These are phyloP conservation scores for Trichoderma citrinoviride DNA, from an alignment of 2,329 filamentous ascomycete genomes.

Conservation along the genomic window DNA sequence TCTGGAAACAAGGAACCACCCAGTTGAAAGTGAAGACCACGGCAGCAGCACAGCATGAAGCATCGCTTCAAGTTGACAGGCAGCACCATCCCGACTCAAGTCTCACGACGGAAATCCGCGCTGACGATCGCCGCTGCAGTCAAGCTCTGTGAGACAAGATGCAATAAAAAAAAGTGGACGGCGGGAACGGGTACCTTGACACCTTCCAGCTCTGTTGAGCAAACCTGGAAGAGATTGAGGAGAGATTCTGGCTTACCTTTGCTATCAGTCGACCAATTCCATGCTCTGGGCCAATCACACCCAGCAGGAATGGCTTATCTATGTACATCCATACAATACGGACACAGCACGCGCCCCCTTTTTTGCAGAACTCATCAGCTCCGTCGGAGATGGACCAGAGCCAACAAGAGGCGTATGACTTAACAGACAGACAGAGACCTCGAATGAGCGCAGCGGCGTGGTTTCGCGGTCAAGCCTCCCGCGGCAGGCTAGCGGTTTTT, in stretches of 20 bases:
- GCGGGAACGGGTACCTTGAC: constrained; percentile 10
- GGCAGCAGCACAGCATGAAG: neutral
- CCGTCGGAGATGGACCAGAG: neutral
- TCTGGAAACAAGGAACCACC: neutral
- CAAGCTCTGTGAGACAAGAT: neutral
- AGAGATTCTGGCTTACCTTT: too few relatives aligned
- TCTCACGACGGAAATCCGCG: constrained; percentile 5
- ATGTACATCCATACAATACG: neutral
- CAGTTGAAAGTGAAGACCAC: neutral
- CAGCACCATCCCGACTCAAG: neutral
- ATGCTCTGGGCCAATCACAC: constrained; percentile 1
- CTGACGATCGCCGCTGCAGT: neutral
- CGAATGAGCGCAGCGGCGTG: neutral
- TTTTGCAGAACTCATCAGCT: neutral
- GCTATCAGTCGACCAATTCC: neutral
- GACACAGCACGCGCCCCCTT: neutral
- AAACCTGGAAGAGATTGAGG: too few relatives aligned
- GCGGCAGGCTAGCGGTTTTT: neutral
- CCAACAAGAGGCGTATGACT: neutral
- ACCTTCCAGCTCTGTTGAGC: too few relatives aligned
- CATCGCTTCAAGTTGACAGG: neutral
- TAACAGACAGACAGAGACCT: neutral
- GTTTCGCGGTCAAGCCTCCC: neutral
- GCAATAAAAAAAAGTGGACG: constrained; percentile 2
- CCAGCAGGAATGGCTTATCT: neutral